These are phyloP conservation scores for Mycena sp. DNA, from an alignment of 1,284 basidiomycete species.

Conservation along the genomic window DNA sequence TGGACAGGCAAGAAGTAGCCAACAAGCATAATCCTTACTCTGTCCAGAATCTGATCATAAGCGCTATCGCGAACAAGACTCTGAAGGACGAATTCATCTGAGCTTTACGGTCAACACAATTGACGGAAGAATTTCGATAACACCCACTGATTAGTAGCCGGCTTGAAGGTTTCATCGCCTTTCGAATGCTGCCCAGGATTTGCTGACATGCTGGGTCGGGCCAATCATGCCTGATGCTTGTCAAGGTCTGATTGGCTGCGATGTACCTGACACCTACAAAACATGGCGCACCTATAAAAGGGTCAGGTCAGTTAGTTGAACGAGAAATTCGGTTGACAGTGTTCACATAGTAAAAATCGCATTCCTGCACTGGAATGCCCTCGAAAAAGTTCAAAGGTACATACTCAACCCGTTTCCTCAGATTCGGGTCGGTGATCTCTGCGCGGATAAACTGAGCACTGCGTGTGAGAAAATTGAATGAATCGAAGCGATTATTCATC, in stretches of 20 bases:
- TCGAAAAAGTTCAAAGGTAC: conserved; percentile 56
- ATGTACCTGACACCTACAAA: too few relatives aligned
- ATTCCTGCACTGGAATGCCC: conserved; percentile 47
- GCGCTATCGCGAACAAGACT: conserved; percentile 15
- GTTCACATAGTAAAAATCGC: conserved; percentile 57
- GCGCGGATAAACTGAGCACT: too few relatives aligned
- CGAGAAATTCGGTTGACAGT: background rate
- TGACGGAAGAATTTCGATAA: background rate
- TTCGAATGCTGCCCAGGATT: conserved; percentile 41
- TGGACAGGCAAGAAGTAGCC: too few relatives aligned
- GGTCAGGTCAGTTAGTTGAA: background rate
- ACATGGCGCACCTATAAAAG: background rate
- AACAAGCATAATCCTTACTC: background rate
- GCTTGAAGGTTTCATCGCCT: conserved; percentile 37
- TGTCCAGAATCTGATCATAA: conserved; percentile 4
- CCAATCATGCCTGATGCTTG: too few relatives aligned
- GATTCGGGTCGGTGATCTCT: conserved; percentile 44
- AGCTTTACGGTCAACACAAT: background rate
- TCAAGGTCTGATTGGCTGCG: too few relatives aligned
- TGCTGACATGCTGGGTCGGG: conserved; percentile 37
- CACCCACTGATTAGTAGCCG: conserved; percentile 43
- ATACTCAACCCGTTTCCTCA: conserved; percentile 47
- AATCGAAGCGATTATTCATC: background rate
- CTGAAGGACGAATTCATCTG: conserved; percentile 33
- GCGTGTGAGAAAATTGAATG: conserved; percentile 41